Evolutionary conservation across 345 rosid genomes (phyloP), one percentile per base, ranked within the genome.

Genomic region (Acer campestre): DNA sequence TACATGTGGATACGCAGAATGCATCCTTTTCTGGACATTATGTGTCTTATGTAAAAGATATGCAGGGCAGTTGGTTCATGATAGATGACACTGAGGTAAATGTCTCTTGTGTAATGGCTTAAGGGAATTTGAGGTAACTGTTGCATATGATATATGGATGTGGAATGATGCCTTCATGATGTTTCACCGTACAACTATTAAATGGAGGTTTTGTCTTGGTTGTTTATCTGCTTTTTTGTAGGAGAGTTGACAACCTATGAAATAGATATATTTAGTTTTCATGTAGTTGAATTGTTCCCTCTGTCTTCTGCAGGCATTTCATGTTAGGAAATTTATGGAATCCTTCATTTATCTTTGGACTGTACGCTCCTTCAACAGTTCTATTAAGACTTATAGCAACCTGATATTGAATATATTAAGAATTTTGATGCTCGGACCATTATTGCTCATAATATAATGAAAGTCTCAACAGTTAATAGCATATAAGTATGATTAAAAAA

Each of bases 1-100:
- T 93, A 85, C 97, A 93, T 89, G 80, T 91, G 82, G 97, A 93
- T 82, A 88, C 89, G n/a, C 87, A 86, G 81, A 91, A 93, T 71
- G 97, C 94, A 74, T 91, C 94, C 40, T 91, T 93, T 81, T 88
- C 97, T 0, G 95, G 97, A 61, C 97, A 93, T 77, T 93, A 93
- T 82, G 89, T 93, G 14, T 91, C 95, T 0, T 93, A 93, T 70
- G 90, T 93, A 72, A 91, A 89, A 84, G 86, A 91, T 81, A 61
- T 91, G 84, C 89, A 75, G 73, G 95, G 92, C 86, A 84, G 75
- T 67, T 93, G 97, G 95, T 91, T 78, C 89, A 84, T 92, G 84
- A 88, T 93, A 49, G 94, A 93, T 80, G 97, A 91, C 82, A 85
- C 90, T 7, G 92, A 88, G 97, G 97, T 93, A 79, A 78, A 64